Evolutionary conservation across 345 rosid genomes (phyloP).

Genomic region (Camelina hispida): DNA sequence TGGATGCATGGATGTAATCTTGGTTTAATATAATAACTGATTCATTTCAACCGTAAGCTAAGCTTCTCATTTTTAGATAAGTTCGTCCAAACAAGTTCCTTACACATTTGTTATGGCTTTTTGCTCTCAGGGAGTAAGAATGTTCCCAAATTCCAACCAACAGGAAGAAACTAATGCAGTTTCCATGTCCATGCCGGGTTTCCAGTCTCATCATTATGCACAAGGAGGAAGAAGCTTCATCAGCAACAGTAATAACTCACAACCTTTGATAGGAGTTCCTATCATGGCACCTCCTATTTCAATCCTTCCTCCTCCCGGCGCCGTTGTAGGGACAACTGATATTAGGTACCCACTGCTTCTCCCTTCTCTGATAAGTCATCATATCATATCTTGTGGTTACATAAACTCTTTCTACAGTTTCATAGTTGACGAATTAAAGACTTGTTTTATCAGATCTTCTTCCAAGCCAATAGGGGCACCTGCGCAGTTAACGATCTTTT

Average conservation of each 20-base stretch:
- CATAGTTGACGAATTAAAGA: constrained; percentile 20
- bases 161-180: constrained; percentile 52
- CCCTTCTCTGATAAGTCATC: constrained; percentile 4
- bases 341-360: constrained; percentile 54
- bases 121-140: constrained; percentile 54
- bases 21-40: neutral
- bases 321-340: constrained; percentile 66
- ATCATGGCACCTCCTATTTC: constrained; percentile 57
- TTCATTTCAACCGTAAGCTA: constrained; percentile 20
- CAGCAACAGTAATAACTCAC: constrained; percentile 44
- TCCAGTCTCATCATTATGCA: constrained; percentile 54
- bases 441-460: constrained; percentile 48
- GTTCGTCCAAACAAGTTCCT: neutral
- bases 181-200: constrained; percentile 52
- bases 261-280: constrained; percentile 59
- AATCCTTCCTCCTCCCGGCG: constrained; percentile 51
- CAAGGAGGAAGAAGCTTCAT: constrained; percentile 46
- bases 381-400: neutral
- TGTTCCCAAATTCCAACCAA: constrained; percentile 53
- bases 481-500: constrained; percentile 74
- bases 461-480: constrained; percentile 54
- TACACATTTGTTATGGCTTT: constrained; percentile 7
- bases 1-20: neutral
- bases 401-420: constrained; percentile 2
- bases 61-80: constrained; percentile 4